These are phyloP conservation scores for Barbarea vulgaris DNA, from an alignment of 345 rosid species.

Conservation along the genomic window DNA sequence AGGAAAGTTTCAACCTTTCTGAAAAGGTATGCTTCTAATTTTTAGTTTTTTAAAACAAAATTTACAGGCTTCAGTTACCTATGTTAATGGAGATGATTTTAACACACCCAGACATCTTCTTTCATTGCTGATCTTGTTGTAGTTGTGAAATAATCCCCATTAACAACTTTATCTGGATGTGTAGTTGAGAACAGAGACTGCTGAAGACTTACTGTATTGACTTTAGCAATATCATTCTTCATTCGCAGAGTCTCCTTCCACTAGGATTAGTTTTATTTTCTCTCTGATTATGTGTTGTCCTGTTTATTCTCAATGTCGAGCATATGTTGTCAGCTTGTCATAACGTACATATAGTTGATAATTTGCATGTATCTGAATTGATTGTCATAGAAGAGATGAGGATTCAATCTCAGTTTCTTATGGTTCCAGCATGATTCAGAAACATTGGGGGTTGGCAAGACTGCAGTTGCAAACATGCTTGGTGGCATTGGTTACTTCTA, in stretches of 20 bases:
- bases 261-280: not conserved
- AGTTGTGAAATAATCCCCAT: not conserved
- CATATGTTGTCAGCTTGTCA: slow-evolving; percentile 22
- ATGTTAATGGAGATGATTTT: slow-evolving; percentile 17
- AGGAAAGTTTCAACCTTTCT: slow-evolving; percentile 55
- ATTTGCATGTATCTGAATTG: not conserved
- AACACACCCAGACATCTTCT: not conserved
- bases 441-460: slow-evolving; percentile 68
- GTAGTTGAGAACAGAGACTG: slow-evolving; percentile 10
- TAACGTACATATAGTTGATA: slow-evolving; percentile 8
- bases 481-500: slow-evolving; percentile 97
- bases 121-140: slow-evolving; percentile 1
- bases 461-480: slow-evolving; percentile 86
- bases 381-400: slow-evolving; percentile 9
- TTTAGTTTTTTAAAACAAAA: not conserved
- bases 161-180: slow-evolving; percentile 3
- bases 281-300: not conserved
- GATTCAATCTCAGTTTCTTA: slow-evolving; percentile 17
- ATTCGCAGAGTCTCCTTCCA: slow-evolving; percentile 7
- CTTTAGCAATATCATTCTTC: slow-evolving; percentile 4
- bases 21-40: slow-evolving; percentile 55
- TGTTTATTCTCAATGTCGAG: slow-evolving; percentile 16
- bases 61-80: not conserved
- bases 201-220: slow-evolving; percentile 2
- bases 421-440: slow-evolving; percentile 72